Conservation (phyloP, 495 filamentous ascomycete species). For the Recurvomyces mirabilis region DNA sequence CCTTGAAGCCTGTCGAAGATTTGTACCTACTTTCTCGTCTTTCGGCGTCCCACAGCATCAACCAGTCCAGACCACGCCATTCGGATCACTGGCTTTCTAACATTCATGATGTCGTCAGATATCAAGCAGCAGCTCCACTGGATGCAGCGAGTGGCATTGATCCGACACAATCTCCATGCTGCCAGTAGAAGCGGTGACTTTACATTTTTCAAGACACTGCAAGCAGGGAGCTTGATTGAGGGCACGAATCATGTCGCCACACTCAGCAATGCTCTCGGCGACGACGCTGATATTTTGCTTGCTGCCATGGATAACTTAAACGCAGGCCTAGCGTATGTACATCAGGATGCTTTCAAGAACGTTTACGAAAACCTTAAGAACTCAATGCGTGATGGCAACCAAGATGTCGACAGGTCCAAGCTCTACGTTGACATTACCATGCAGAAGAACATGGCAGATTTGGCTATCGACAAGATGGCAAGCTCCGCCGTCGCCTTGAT, state of each 20-base stretch:
- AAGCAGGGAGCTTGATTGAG: conserved; percentile 25
- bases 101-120: not conserved
- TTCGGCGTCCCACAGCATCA: no score
- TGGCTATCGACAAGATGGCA: conserved; percentile 31
- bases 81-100: not conserved
- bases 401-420: conserved; percentile 8
- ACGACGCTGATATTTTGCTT: conserved; percentile 28
- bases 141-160: conserved; percentile 29
- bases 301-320: conserved; percentile 31
- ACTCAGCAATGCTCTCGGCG: conserved; percentile 22
- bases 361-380: conserved; percentile 29
- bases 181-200: conserved; percentile 29
- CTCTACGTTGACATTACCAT: conserved; percentile 29
- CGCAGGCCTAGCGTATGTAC: conserved; percentile 29
- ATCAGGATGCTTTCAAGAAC: conserved; percentile 32
- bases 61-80: no score
- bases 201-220: conserved; percentile 32
- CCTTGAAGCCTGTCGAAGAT: no score
- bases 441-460: conserved; percentile 28
- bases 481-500: conserved; percentile 28
- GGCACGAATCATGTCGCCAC: conserved; percentile 29
- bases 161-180: conserved; percentile 30
- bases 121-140: conserved; percentile 28
- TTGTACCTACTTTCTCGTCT: no score
- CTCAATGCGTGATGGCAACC: conserved; percentile 20